Conservation (phyloP, 768 basidiomycete genomes). For the Lepiota venenata region DNA sequence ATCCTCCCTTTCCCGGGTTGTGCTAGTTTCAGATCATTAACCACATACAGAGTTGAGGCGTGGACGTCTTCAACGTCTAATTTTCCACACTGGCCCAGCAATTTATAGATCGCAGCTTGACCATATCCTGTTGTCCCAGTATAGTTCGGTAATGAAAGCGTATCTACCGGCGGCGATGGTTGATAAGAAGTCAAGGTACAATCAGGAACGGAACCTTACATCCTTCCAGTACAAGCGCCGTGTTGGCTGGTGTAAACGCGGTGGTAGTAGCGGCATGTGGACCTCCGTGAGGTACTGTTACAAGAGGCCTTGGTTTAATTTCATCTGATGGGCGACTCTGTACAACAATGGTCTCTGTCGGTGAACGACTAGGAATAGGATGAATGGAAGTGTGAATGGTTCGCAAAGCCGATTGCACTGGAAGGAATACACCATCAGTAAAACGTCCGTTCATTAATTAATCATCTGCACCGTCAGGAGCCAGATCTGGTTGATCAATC, state of each 20-base stretch:
- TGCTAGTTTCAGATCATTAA: constrained; percentile 43
- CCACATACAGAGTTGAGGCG: constrained; percentile 47
- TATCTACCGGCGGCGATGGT: constrained; percentile 35
- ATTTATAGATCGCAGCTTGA: constrained; percentile 48
- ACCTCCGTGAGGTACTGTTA: constrained; percentile 61
- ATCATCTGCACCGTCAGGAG: constrained; percentile 33
- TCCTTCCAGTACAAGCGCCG: constrained; percentile 53
- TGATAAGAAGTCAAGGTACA: not conserved
- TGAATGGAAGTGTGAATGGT: constrained; percentile 40
- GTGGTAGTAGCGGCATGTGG: constrained; percentile 51
- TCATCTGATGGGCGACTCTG: constrained; percentile 21
- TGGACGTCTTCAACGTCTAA: constrained; percentile 68
- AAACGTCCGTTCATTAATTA: not conserved
- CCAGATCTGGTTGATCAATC: constrained; percentile 39
- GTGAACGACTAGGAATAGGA: constrained; percentile 44
- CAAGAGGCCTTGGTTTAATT: constrained; percentile 27
- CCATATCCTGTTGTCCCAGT: constrained; percentile 68
- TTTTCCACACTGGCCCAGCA: constrained; percentile 58
- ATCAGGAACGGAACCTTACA: constrained; percentile 38
- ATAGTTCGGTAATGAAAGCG: constrained; percentile 61
- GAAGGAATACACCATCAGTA: not conserved
- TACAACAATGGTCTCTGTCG: constrained; percentile 55
- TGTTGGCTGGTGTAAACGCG: constrained; percentile 39
- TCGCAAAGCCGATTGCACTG: constrained; percentile 42
- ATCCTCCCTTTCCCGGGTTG: constrained; percentile 46